These are phyloP conservation scores for Populus alba DNA, from an alignment of 345 rosid genomes.

Conservation along the genomic window DNA sequence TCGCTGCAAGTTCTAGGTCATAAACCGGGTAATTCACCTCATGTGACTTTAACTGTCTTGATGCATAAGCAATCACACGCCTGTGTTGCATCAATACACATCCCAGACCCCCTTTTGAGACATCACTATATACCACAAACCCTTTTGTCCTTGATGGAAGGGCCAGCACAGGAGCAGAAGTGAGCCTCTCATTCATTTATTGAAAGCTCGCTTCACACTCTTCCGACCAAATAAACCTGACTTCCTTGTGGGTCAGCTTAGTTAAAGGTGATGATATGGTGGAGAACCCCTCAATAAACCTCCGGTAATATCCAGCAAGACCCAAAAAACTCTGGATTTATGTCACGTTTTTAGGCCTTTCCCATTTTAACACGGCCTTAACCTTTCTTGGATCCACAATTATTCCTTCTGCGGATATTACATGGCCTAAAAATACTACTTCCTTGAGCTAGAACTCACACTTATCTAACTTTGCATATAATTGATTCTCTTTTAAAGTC, in stretches of 20 bases:
- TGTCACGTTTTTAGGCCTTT: not conserved
- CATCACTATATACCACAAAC: no score
- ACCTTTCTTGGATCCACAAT: not conserved
- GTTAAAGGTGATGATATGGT: not conserved
- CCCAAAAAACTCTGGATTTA: not conserved
- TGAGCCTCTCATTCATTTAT: not conserved
- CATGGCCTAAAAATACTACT: not conserved
- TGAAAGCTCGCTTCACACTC: not conserved
- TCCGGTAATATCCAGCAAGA: not conserved
- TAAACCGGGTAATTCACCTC: not conserved
- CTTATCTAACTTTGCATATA: not conserved
- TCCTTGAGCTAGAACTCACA: not conserved
- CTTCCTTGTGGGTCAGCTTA: not conserved
- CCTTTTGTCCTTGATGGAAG: not conserved
- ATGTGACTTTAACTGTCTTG: not conserved
- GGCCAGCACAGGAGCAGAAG: not conserved
- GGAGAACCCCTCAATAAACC: not conserved
- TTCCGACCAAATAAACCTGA: not conserved
- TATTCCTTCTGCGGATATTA: not conserved
- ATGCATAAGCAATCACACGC: not conserved
- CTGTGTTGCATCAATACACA: not conserved
- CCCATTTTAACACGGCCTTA: not conserved
- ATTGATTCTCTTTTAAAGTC: not conserved
- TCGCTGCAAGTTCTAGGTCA: not conserved
- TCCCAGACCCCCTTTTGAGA: not conserved